Evolutionary conservation across 2,329 filamentous ascomycete species (phyloP).

Genomic region (Cladophialophora bantiana): DNA sequence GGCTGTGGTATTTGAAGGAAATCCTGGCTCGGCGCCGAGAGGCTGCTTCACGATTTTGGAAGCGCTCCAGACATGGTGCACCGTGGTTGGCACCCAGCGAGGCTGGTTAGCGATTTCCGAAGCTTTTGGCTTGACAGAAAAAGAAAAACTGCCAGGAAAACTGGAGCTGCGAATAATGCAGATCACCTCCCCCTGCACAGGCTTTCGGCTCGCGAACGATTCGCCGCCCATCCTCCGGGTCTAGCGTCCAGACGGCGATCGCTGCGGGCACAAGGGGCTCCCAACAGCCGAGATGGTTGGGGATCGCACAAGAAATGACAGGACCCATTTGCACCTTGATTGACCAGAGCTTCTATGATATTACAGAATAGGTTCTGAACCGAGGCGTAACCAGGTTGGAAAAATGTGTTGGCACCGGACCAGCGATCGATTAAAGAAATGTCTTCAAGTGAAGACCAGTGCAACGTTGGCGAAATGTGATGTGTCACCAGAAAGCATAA

Average conservation of each 20-base stretch:
- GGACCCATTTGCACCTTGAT: not conserved
- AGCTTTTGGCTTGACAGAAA: not conserved
- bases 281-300: not conserved
- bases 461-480: not conserved
- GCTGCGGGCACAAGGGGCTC: not conserved
- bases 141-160: not conserved
- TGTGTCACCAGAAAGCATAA: not conserved
- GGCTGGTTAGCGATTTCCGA: not conserved
- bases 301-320: not conserved
- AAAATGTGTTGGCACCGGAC: not conserved
- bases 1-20: not conserved
- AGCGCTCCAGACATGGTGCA: no score
- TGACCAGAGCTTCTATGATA: not conserved
- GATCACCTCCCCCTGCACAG: conserved; percentile 22
- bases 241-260: conserved; percentile 18
- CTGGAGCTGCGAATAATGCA: conserved; percentile 6
- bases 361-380: not conserved
- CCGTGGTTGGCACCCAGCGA: no score
- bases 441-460: not conserved
- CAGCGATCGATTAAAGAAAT: not conserved
- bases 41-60: not conserved
- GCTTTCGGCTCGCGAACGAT: not conserved
- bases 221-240: conserved; percentile 4
- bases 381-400: not conserved
- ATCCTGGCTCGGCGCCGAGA: not conserved